phyloP scores from a whole-genome alignment of 2,329 filamentous ascomycete genomes.

The Aspergillus aculeatinus region DNA sequence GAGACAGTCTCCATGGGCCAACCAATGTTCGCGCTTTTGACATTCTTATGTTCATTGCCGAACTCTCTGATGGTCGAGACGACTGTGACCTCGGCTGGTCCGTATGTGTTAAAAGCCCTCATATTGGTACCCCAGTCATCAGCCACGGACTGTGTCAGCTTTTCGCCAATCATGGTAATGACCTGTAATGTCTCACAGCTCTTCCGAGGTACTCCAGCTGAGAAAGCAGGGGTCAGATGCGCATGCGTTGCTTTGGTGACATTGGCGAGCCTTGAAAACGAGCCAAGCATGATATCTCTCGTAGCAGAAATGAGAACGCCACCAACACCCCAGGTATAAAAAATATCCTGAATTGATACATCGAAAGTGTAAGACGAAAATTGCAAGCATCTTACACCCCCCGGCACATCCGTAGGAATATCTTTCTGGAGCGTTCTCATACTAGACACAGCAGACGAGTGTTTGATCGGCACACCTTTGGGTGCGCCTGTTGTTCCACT shows the following conservation, averaged over 20 bases:
- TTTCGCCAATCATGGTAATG: conserved; percentile 38
- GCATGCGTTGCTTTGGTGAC: conserved; percentile 29
- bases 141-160: conserved; percentile 31
- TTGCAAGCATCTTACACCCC: conserved; percentile 37
- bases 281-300: conserved; percentile 30
- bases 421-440: conserved; percentile 36
- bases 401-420: conserved; percentile 30
- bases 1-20: conserved; percentile 33
- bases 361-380: conserved; percentile 43
- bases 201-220: conserved; percentile 29
- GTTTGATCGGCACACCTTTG: conserved; percentile 41
- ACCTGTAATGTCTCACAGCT: conserved; percentile 32
- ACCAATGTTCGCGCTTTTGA: conserved; percentile 34
- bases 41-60: conserved; percentile 23
- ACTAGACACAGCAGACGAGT: conserved; percentile 36
- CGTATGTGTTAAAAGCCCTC: conserved; percentile 41
- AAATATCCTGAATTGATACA: conserved; percentile 39
- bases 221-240: conserved; percentile 34
- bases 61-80: conserved; percentile 34
- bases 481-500: conserved; percentile 39
- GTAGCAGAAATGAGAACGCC: conserved; percentile 29
- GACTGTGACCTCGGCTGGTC: conserved; percentile 40
- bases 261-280: conserved; percentile 28
- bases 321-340: conserved; percentile 32
- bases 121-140: conserved; percentile 41